These are phyloP conservation scores for Acer saccharum DNA, from an alignment of 345 rosid species.

Conservation along the genomic window DNA sequence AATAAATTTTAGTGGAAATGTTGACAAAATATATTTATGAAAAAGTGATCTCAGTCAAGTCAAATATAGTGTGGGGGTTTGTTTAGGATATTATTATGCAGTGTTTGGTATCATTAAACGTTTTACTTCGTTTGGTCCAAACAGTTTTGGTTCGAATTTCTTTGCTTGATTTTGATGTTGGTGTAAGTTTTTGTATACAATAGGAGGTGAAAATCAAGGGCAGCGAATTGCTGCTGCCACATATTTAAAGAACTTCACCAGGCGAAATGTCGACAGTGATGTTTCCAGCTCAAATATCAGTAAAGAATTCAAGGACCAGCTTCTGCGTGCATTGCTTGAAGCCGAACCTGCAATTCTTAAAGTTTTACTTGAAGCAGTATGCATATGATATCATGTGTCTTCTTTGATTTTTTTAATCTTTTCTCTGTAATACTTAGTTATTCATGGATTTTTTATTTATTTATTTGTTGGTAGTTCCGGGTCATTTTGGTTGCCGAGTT, in stretches of 20 bases:
- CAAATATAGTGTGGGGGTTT: neutral
- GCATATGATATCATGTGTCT: slow-evolving; percentile 2
- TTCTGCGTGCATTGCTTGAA: slow-evolving; percentile 60
- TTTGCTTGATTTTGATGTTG: slow-evolving; percentile 5
- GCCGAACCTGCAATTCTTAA: slow-evolving; percentile 68
- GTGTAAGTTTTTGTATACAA: neutral
- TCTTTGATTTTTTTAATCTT: neutral
- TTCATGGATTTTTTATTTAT: slow-evolving; percentile 7
- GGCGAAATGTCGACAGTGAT: slow-evolving; percentile 43
- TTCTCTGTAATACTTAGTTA: neutral
- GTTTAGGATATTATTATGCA: neutral
- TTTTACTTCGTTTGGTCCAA: neutral
- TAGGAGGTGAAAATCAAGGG: slow-evolving; percentile 66
- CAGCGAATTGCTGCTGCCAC: slow-evolving; percentile 77
- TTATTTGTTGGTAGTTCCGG: slow-evolving; percentile 53
- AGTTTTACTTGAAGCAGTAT: slow-evolving; percentile 78
- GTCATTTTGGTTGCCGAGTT: slow-evolving; percentile 60
- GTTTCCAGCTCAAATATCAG: slow-evolving; percentile 41
- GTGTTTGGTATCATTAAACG: neutral
- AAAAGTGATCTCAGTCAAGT: neutral
- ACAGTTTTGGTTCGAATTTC: neutral
- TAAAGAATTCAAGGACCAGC: slow-evolving; percentile 77
- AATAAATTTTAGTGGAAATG: neutral
- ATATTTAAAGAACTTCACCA: slow-evolving; percentile 68
- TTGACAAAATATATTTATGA: neutral